Evolutionary conservation across 1,284 basidiomycete species (phyloP).

Genomic region (Ganoderma lucidum): DNA sequence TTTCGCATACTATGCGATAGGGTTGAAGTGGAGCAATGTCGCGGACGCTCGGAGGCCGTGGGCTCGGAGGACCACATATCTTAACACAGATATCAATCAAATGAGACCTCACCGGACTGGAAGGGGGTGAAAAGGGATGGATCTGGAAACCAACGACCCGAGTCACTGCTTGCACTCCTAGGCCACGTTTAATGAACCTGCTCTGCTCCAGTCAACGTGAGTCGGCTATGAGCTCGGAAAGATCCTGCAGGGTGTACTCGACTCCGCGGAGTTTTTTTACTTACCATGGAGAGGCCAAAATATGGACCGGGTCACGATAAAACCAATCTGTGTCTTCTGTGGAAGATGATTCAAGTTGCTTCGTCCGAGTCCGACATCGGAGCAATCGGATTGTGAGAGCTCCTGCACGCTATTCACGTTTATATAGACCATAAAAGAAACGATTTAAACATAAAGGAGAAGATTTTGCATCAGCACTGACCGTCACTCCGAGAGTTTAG

Average conservation of each 20-base stretch:
- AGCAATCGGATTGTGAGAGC: not conserved
- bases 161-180: not conserved
- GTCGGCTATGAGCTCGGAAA: not conserved
- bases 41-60: not conserved
- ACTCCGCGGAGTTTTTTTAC: not conserved
- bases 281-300: not conserved
- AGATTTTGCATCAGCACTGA: not conserved
- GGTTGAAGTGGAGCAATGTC: not conserved
- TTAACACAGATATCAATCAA: not conserved
- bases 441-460: not conserved
- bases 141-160: not conserved
- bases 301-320: not conserved
- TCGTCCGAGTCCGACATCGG: not conserved
- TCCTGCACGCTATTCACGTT: too few species aligned
- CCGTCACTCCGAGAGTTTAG: slow-evolving; percentile 9
- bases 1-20: not conserved
- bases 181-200: not conserved
- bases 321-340: not conserved
- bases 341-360: not conserved
- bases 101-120: not conserved
- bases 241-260: not conserved
- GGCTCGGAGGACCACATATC: not conserved
- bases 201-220: not conserved
- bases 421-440: not conserved
- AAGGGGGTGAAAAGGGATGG: not conserved